Percentiles rank a stretch among this genome's conserved stretches.
phyloP scores from a whole-genome alignment of 192 early-diverging fungal genomes.

The Rhizoclosmatium sp. region DNA sequence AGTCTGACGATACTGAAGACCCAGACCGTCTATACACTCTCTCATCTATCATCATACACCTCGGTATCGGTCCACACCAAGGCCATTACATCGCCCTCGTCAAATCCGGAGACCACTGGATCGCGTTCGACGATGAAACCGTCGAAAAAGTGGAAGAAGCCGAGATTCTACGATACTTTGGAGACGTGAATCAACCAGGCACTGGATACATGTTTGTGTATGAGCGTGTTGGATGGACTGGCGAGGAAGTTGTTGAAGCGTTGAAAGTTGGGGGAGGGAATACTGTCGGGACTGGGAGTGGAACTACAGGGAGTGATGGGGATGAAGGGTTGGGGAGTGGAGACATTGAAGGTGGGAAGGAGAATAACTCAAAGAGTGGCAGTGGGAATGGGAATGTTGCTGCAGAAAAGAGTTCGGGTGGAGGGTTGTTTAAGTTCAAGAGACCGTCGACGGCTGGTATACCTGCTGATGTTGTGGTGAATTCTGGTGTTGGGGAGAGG shows the following conservation, averaged over 20 bases:
- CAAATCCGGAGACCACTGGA: constrained; percentile 88
- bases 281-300: background rate
- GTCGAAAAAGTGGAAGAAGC: constrained; percentile 65
- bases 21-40: constrained; percentile 87
- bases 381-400: background rate
- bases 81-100: constrained; percentile 97
- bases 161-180: constrained; percentile 59
- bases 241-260: background rate
- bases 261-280: background rate
- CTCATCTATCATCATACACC: constrained; percentile 91
- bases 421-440: constrained; percentile 11
- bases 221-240: constrained; percentile 44
- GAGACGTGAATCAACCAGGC: constrained; percentile 52
- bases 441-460: background rate
- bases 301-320: background rate
- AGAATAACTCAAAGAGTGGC: background rate
- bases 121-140: constrained; percentile 95
- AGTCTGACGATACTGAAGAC: constrained; percentile 82
- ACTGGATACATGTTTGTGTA: constrained; percentile 65
- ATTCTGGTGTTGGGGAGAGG: background rate
- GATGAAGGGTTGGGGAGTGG: background rate
- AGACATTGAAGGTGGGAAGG: background rate
- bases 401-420: constrained; percentile 1
- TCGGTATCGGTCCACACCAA: constrained; percentile 94
- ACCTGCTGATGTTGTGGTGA: background rate